Base-by-base conservation (phyloP, 164 flowering plant genomes). In the Houttuynia cordata region DNA sequence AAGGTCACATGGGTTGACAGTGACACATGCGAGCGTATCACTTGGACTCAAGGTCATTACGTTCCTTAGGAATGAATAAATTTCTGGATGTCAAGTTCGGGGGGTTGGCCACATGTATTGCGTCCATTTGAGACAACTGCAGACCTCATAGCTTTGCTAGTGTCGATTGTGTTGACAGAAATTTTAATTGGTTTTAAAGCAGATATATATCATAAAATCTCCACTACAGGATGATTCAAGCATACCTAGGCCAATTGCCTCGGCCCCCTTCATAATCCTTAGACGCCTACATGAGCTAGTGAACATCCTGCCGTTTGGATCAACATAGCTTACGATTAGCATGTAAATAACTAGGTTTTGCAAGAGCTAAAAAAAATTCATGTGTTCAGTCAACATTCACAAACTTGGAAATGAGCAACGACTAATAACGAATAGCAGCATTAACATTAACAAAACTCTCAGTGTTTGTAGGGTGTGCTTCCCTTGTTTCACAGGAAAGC, bases 181-280 rank as follows among this genome's bases (percentile, higher is more conserved):
- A 2, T 30, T 6, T 30, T 30, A 30, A 30, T 30, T 30, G 6
- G 6, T 30, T 30, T 2, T 30, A 30, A 30, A 30, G 37, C 37
- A 30, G 7, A 51, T 1, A 17, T 51, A 51, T 18, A 18, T 9
- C 53, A 51, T 51, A 21, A 51, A 51, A 51, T 17, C 1, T 13
- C n/a, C n/a, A 51, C 4, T 17, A 51, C 1, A 12, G n/a, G 8
- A 13, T 52, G 23, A 52, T 52, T 6, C 20, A 23, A 52, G 20
- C 12, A 17, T 79, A 83, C 92, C 90, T 67, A 88, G 71, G 39
- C 96, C 90, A 69, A 79, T 78, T 59, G 94, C 90, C 21, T 87
- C 88, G 13, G 88, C 79, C 53, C 90, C 80, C 72, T 87, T 87
- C 87, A 80, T 87, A 59, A 87, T 84, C 75, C 88, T 72, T 67